Evolutionary conservation across 805 yeast genomes (phyloP), one percentile per base, ranked within the genome.

Genomic region (Yarrowia phangngaensis): DNA sequence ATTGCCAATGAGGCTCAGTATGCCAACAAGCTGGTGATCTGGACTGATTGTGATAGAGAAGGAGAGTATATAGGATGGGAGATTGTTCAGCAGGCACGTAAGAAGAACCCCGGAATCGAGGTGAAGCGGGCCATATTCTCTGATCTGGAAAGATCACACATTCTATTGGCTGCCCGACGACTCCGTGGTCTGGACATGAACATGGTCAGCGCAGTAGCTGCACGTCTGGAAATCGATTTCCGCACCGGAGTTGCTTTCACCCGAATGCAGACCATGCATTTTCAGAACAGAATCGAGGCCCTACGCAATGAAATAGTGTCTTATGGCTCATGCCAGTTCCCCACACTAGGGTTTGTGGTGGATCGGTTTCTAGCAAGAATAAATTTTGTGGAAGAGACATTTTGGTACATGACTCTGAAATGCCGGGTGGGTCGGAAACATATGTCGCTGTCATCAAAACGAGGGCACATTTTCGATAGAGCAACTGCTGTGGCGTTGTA

Each of bases 21-120:
- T 14, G 76, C 85, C 4, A 75, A 78, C 46, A 68, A 68, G 29
- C 66, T 92, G 49, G 85, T 87, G 84, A 86, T 92, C 6, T 92
- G 98, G 97, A 92, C 98, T 0, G 99, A 92, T 72, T 92, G 98
- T 66, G 97, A 89, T 71, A 71, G 97, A 27, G 97, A 89, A 62
- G 97, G 97, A 2, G 97, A 89, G 63, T 83, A 79, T 63, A 89
- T 89, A 51, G 97, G 97, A 0, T 78, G 73, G 68, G 95, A 89
- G 58, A 78, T 94, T 12, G 71, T 77, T 26, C 72, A 79, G 47
- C 81, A 80, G n/a, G 96, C 95, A 0, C 60, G 62, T 41, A 70
- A 70, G 53, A 68, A 65, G 6, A 82, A 83, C 59, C 56, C 65
- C 1, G 54, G 65, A 2, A 59, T 87, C 32, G 70, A 72, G 23